These are phyloP conservation scores for Karstenula rhodostoma DNA, from an alignment of 2,329 filamentous ascomycete genomes.

Conservation along the genomic window DNA sequence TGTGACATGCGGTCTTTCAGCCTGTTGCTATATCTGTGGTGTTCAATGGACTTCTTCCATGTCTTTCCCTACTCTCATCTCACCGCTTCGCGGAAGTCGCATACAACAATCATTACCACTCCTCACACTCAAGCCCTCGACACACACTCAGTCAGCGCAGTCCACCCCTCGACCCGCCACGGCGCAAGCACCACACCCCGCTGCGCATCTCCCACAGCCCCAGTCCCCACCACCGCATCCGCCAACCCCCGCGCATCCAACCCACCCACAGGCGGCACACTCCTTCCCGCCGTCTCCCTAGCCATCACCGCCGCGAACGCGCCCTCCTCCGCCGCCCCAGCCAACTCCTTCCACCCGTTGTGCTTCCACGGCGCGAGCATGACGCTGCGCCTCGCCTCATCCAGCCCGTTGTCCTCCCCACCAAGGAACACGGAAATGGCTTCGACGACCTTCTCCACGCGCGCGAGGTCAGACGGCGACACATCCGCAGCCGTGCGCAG, in stretches of 20 bases:
- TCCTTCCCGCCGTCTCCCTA: slow-evolving; percentile 76
- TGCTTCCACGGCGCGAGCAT: slow-evolving; percentile 83
- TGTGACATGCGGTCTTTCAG: no score
- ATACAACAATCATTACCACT: no score
- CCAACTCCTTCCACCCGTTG: slow-evolving; percentile 81
- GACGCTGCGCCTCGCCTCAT: slow-evolving; percentile 77
- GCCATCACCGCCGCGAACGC: slow-evolving; percentile 77
- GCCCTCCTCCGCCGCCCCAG: slow-evolving; percentile 58
- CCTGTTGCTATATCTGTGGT: no score
- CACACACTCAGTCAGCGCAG: slow-evolving; percentile 55
- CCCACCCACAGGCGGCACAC: slow-evolving; percentile 74
- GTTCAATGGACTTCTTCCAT: no score
- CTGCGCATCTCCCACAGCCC: slow-evolving; percentile 76
- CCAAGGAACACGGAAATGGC: slow-evolving; percentile 70
- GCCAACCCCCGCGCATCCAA: slow-evolving; percentile 75
- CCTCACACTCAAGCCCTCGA: neutral
- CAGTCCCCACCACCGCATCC: slow-evolving; percentile 76
- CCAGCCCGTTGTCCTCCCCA: slow-evolving; percentile 59
- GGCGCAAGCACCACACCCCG: slow-evolving; percentile 81
- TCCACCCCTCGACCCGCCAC: slow-evolving; percentile 75
- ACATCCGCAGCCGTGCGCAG: slow-evolving; percentile 71
- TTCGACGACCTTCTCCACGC: slow-evolving; percentile 78
- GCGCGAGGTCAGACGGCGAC: slow-evolving; percentile 70
- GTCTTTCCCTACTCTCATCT: neutral
- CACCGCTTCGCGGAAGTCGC: neutral